Evolutionary conservation across 2,329 filamentous ascomycete genomes (phyloP).

Genomic region (Exophiala sp.): DNA sequence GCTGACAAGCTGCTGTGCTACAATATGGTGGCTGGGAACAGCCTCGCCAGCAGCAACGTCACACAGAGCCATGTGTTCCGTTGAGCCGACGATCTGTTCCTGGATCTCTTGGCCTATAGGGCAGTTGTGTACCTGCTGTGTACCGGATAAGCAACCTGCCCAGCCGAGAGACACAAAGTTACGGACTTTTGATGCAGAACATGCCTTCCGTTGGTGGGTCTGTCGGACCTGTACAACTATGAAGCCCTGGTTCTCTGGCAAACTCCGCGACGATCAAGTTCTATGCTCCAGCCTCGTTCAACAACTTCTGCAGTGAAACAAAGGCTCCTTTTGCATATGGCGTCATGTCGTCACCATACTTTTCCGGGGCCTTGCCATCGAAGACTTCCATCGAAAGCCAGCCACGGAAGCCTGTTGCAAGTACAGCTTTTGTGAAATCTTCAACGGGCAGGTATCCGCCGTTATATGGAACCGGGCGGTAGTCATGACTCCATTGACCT

Average conservation of each 20-base stretch:
- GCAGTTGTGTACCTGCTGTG: too few species aligned
- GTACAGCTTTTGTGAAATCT: conserved; percentile 62
- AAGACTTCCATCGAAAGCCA: conserved; percentile 71
- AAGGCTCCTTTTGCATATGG: conserved; percentile 52
- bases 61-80: too few species aligned
- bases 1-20: too few species aligned
- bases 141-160: background rate
- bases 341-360: conserved; percentile 48
- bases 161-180: background rate
- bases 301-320: conserved; percentile 45
- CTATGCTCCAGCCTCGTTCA: conserved; percentile 28
- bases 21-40: too few species aligned
- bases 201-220: background rate
- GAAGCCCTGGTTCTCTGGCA: background rate
- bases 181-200: background rate
- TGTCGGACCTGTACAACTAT: background rate
- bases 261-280: background rate
- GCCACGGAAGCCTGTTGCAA: conserved; percentile 63
- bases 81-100: too few species aligned
- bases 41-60: too few species aligned
- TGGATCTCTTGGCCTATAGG: too few species aligned
- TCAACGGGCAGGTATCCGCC: conserved; percentile 68
- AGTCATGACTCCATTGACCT: conserved; percentile 68
- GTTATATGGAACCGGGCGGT: conserved; percentile 65
- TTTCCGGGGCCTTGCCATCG: conserved; percentile 56